phyloP scores from a whole-genome alignment of 768 basidiomycete species.

The Pulveroboletus sp. region DNA sequence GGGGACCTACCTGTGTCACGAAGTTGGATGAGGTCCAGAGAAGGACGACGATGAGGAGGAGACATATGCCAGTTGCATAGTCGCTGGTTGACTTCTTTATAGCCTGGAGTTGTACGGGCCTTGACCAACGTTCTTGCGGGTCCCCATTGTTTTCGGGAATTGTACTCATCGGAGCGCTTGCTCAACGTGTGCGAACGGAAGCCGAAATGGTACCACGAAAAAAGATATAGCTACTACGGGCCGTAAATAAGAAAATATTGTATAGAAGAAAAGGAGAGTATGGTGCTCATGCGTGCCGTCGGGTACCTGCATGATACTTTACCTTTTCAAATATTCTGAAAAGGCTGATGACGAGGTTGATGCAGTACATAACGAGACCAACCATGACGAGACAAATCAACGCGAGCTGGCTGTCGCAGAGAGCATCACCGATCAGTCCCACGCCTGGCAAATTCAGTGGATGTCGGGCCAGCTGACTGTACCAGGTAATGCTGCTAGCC shows the following conservation, averaged over 20 bases:
- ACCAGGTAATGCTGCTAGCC: conserved; percentile 63
- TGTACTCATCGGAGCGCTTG: conserved; percentile 14
- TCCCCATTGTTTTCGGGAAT: conserved; percentile 10
- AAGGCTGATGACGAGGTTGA: conserved; percentile 79
- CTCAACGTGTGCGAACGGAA: conserved; percentile 11
- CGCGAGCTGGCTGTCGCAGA: conserved; percentile 76
- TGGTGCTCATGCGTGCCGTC: conserved; percentile 16
- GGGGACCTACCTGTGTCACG: conserved; percentile 64
- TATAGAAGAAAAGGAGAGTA: not conserved
- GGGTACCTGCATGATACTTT: conserved; percentile 58
- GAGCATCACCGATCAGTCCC: conserved; percentile 48
- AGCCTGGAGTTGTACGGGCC: conserved; percentile 1
- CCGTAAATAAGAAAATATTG: not conserved
- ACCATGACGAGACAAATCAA: conserved; percentile 77
- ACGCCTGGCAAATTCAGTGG: conserved; percentile 27
- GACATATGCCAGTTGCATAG: conserved; percentile 58
- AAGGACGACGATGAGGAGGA: conserved; percentile 73
- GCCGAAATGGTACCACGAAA: not conserved
- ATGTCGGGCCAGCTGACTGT: conserved; percentile 58
- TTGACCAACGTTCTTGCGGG: conserved; percentile 14
- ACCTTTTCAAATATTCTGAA: conserved; percentile 90
- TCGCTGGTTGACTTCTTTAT: conserved; percentile 23
- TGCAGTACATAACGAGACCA: conserved; percentile 77
- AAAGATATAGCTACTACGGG: not conserved
- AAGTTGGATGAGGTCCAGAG: conserved; percentile 92